Evolutionary conservation across 805 yeast species (phyloP).

Genomic region (Candida sithepensis): DNA sequence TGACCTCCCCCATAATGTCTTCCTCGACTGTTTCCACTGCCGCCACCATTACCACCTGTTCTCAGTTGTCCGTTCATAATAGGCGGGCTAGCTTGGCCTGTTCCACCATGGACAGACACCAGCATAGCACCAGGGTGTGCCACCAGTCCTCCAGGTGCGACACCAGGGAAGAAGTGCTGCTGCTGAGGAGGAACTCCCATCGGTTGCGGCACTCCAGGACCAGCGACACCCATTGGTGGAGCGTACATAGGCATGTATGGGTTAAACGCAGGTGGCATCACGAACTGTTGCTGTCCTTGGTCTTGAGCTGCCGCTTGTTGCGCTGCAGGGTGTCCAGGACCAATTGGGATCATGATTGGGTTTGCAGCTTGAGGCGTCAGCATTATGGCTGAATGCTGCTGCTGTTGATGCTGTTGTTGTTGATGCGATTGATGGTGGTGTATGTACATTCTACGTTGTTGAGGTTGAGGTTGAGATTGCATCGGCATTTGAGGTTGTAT

Average conservation of each 20-base stretch:
- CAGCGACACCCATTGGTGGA: conserved; percentile 6
- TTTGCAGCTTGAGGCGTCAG: conserved; percentile 3
- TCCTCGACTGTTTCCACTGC: conserved; percentile 9
- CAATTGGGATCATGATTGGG: neutral
- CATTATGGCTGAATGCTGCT: conserved; percentile 2
- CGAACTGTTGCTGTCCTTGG: conserved; percentile 6
- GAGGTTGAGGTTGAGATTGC: conserved; percentile 27
- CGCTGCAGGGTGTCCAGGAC: conserved; percentile 3
- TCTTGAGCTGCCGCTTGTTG: conserved; percentile 16
- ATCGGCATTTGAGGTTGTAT: conserved; percentile 37
- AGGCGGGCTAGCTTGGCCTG: neutral
- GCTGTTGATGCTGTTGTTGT: conserved; percentile 15
- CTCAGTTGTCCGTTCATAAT: neutral
- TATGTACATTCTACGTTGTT: conserved; percentile 5
- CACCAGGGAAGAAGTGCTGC: neutral
- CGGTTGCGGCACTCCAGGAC: conserved; percentile 1
- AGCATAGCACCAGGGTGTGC: neutral
- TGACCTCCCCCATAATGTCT: conserved; percentile 11
- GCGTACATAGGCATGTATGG: conserved; percentile 6
- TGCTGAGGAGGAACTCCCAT: conserved; percentile 3
- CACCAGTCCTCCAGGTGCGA: neutral
- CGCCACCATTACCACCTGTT: neutral
- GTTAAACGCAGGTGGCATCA: neutral
- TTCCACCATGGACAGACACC: neutral
- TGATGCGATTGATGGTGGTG: conserved; percentile 5